Base-by-base conservation (phyloP, 2,329 filamentous ascomycete genomes). In the Aspergillus sp. region DNA sequence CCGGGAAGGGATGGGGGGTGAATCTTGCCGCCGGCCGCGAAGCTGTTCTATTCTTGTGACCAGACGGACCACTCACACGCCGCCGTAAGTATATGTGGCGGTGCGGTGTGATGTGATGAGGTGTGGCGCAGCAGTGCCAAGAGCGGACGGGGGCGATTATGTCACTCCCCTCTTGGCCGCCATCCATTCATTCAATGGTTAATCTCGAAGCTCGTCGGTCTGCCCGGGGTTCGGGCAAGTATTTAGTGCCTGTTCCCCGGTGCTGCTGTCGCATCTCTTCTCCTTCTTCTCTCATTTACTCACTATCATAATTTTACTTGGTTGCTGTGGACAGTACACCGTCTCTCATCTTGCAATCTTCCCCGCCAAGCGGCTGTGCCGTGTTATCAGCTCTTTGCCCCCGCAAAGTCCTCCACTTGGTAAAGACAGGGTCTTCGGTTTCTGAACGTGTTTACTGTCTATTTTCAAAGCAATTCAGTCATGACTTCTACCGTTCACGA, bases 401-500 rank as follows among this genome's bases (percentile, higher is more conserved):
- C 58, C 23, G 52, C 50, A 19, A 30, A 49, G n/a, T 25, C n/a
- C 27, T 25, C 47, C 48, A 39, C 47, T 32, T 27, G 38, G 38
- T 23, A 44, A n/a, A 13, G 7, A 39, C 42, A 54, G 57, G 23
- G 25, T 19, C 42, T 21, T 58, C 21, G 32, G 23, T 27, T 27
- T 10, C 17, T n/a, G 51, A 13, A 25, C 21, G 19, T 39, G 17
- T 21, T 7, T 47, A 51, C 8, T 13, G 32, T 54, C 42, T 11
- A 2, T 44, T 50, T 23, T 27, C 27, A 23, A 19, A 19, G 38
- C 32, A n/a, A 8, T 41, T 23, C 48, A 49, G 38, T 8, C 42
- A 74, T 74, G 72, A 60, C 72, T 17, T 65, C 66, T 38, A 59
- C 70, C 38, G 53, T 63, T 36, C 68, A 76, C 55, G 77, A 78